A percentile compares a stretch with the other conserved stretches of the same genome.
phyloP scores from a whole-genome alignment of 139 green algal genomes.

The Yamagishiella unicocca region DNA sequence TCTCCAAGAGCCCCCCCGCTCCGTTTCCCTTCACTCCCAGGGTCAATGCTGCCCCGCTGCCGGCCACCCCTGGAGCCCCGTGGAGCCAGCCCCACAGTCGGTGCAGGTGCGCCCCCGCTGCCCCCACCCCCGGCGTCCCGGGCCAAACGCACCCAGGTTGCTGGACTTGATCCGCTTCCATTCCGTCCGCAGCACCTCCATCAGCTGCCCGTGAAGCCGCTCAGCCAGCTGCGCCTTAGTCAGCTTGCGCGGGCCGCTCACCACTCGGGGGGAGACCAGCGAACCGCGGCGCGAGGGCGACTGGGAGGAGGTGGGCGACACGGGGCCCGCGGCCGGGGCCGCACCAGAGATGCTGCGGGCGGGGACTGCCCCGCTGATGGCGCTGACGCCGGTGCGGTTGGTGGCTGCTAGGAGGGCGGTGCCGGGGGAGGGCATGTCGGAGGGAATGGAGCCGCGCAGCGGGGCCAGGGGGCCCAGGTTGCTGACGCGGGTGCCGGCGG shows the following conservation, averaged over 20 bases:
- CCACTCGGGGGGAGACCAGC: background rate
- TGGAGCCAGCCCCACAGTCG: too few relatives aligned
- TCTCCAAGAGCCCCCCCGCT: too few relatives aligned
- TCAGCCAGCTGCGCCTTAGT: conserved; percentile 31
- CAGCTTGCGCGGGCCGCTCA: conserved; percentile 32
- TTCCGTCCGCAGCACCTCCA: conserved; percentile 42
- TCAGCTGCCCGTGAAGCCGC: conserved; percentile 24
- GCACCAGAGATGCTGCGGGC: background rate
- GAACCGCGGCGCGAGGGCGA: background rate
- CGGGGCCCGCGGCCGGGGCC: background rate
- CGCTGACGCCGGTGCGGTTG: background rate
- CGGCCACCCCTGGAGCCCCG: too few relatives aligned
- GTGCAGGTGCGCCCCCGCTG: too few relatives aligned
- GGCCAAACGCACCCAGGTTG: conserved; percentile 36
- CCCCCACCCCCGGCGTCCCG: background rate
- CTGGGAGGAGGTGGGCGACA: background rate
- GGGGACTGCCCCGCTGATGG: background rate
- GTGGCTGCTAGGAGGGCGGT: background rate
- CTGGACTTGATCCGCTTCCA: conserved; percentile 14
- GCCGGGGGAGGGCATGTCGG: background rate
- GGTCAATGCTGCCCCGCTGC: too few relatives aligned
- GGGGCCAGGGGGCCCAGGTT: background rate
- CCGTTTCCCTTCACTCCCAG: too few relatives aligned
- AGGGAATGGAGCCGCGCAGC: background rate
- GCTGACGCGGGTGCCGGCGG: background rate